Percentiles rank a stretch among this genome's conserved stretches.
These are phyloP conservation scores for Suhomyces sp. DNA, from an alignment of 805 yeast species.

Conservation along the genomic window DNA sequence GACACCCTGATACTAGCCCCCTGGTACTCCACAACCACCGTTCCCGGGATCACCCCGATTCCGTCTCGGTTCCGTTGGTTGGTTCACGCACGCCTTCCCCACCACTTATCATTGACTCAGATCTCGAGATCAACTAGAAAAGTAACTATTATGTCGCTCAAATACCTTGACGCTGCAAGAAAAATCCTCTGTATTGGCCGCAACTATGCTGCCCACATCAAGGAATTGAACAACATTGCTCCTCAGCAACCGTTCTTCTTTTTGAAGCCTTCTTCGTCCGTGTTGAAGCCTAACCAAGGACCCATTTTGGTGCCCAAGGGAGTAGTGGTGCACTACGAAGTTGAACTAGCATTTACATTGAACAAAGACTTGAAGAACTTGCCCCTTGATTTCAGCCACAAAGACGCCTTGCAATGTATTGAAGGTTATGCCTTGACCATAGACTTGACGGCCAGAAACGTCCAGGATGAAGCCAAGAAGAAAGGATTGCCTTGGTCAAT, in stretches of 20 bases:
- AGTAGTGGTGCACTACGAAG: conserved; percentile 82
- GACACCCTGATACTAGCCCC: no score
- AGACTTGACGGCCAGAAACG: conserved; percentile 94
- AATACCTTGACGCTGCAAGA: conserved; percentile 59
- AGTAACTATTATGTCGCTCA: conserved; percentile 18
- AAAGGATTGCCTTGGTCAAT: conserved; percentile 97
- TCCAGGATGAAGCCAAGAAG: conserved; percentile 89
- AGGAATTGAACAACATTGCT: conserved; percentile 76
- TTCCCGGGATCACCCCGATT: no score
- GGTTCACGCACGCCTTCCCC: neutral
- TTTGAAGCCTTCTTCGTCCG: conserved; percentile 81
- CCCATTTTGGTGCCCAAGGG: conserved; percentile 84
- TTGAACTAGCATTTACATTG: conserved; percentile 81
- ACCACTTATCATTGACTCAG: neutral
- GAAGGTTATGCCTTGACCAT: conserved; percentile 87
- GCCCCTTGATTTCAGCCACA: conserved; percentile 53
- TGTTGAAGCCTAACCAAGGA: conserved; percentile 58
- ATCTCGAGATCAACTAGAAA: neutral
- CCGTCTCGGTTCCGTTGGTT: neutral
- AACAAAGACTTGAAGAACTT: conserved; percentile 62
- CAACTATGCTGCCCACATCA: conserved; percentile 93
- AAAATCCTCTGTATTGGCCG: conserved; percentile 95
- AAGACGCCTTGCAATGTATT: conserved; percentile 74
- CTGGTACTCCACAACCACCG: no score
- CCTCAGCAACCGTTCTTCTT: conserved; percentile 92